Base-by-base conservation (phyloP, 345 rosid genomes). In the Pelargonium nanum region DNA sequence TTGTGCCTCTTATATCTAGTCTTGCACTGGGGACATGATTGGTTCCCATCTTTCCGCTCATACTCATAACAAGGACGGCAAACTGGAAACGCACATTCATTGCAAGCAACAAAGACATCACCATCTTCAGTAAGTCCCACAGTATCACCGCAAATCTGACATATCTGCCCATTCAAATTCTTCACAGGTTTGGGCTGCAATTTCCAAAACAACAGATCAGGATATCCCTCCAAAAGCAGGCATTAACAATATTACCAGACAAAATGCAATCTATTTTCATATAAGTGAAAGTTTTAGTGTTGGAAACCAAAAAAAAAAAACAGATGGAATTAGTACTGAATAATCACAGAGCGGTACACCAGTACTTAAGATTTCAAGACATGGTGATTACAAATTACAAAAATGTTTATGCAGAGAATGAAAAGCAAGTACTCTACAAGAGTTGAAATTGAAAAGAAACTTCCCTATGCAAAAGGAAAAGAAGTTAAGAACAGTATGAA, bases 21-120 rank as follows among this genome's bases (percentile, higher is more conserved):
- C 86, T 94, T 94, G 92, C 99, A 94, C 72, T 94, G 97, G 6
- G 99, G 99, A 72, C 99, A 94, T 65, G 87, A 80, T 77, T 90
- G 99, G 62, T 95, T 90, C 45, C 99, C 99, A 65, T 94, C 99
- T 75, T 88, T 94, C 64, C 97, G 84, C 74, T 94, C 99, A 57
- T 94, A 94, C 78, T 94, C 99, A 34, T 94, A 94, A 65, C 99
- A 94, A 74, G 99, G 90, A 17, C 91, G 87, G 68, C 99, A 94
- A 70, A 94, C 99, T 17, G 99, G 99, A 73, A 94, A 94, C 54
- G 85, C 99, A 80, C 99, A 94, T 77, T 94, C 99, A 65, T 90
- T 90, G 74, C 99, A 94, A 73, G 97, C 97, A 45, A 94, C 99
- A 68, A 90, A 94, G 50, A 80, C 65, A 79, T 90, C 97, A 20